phyloP scores from a whole-genome alignment of 2,329 filamentous ascomycete genomes.

The Coccinonectria pachysandricola region DNA sequence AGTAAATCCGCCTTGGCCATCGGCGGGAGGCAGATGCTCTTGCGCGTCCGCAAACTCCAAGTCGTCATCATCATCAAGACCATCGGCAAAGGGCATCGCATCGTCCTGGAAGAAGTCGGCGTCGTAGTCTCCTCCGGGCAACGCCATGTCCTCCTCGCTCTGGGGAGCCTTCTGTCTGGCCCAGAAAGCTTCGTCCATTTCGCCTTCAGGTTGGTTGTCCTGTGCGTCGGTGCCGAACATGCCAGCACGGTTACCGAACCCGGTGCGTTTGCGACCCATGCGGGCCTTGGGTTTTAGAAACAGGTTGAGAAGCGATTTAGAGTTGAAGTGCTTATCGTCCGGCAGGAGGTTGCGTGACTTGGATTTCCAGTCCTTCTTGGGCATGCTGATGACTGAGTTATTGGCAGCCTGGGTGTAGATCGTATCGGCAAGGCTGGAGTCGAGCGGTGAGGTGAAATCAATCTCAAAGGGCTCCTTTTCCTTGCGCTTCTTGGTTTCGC shows the following conservation, averaged over 20 bases:
- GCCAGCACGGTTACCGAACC: slow-evolving; percentile 33
- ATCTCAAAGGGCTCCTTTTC: slow-evolving; percentile 97
- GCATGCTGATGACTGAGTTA: slow-evolving; percentile 71
- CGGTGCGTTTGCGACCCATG: slow-evolving; percentile 55
- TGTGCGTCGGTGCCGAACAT: slow-evolving; percentile 33
- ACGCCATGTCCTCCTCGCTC: slow-evolving; percentile 41
- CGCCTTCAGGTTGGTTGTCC: slow-evolving; percentile 51
- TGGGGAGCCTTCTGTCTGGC: slow-evolving; percentile 56
- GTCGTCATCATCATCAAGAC: slow-evolving; percentile 53
- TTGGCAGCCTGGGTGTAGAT: slow-evolving; percentile 75
- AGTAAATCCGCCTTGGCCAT: slow-evolving; percentile 36
- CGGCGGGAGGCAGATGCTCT: slow-evolving; percentile 61
- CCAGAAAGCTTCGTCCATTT: slow-evolving; percentile 96
- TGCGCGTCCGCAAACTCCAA: slow-evolving; percentile 69
- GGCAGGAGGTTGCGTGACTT: slow-evolving; percentile 88
- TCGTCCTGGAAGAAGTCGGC: slow-evolving; percentile 97
- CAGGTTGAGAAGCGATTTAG: slow-evolving; percentile 73
- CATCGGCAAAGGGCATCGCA: slow-evolving; percentile 56
- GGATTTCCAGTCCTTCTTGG: slow-evolving; percentile 92
- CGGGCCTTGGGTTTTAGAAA: slow-evolving; percentile 93
- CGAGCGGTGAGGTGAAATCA: slow-evolving; percentile 71
- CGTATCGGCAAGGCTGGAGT: slow-evolving; percentile 57
- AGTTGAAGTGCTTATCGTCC: slow-evolving; percentile 98
- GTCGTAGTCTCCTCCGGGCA: slow-evolving; percentile 73
- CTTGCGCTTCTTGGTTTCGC: slow-evolving; percentile 59